These are phyloP conservation scores for Salisapilia sapeloensis DNA, from an alignment of 352 stramenopile species.

Conservation along the genomic window DNA sequence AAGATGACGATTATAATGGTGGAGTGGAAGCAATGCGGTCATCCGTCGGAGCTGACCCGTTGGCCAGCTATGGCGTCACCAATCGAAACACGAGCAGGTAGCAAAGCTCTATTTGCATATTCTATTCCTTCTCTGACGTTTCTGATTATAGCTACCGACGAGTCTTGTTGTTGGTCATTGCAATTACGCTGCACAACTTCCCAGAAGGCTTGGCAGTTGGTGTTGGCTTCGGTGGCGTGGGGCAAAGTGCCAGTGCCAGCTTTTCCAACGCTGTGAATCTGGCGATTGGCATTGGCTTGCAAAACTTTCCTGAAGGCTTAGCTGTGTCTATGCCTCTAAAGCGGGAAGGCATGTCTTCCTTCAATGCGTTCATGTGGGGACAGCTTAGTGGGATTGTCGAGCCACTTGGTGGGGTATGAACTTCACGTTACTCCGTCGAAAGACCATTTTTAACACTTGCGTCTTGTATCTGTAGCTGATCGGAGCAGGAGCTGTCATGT, in stretches of 20 bases:
- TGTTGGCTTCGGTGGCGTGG: constrained; percentile 79
- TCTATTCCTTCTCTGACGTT: not conserved
- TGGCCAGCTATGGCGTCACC: constrained; percentile 13
- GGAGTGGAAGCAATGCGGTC: constrained; percentile 9
- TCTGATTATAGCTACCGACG: constrained; percentile 31
- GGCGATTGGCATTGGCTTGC: constrained; percentile 76
- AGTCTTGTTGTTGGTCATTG: constrained; percentile 76
- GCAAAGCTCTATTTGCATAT: constrained; percentile 1
- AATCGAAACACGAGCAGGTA: constrained; percentile 1
- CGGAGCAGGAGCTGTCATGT: constrained; percentile 66
- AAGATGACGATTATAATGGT: constrained; percentile 19
- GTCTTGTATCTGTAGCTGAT: constrained; percentile 27
- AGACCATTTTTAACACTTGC: not conserved
- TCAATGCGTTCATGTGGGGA: constrained; percentile 78
- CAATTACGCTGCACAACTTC: constrained; percentile 84
- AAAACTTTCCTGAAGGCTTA: constrained; percentile 84
- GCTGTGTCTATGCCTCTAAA: constrained; percentile 80
- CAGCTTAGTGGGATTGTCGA: constrained; percentile 83
- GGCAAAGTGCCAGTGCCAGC: constrained; percentile 40
- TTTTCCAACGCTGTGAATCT: constrained; percentile 75
- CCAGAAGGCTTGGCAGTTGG: constrained; percentile 81
- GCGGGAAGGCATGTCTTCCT: constrained; percentile 68
- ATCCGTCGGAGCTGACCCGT: no score
- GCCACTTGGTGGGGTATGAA: constrained; percentile 62
- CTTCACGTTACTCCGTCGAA: constrained; percentile 1